phyloP scores from a whole-genome alignment of 2,329 filamentous ascomycete species.

The Cladosporium sp. region DNA sequence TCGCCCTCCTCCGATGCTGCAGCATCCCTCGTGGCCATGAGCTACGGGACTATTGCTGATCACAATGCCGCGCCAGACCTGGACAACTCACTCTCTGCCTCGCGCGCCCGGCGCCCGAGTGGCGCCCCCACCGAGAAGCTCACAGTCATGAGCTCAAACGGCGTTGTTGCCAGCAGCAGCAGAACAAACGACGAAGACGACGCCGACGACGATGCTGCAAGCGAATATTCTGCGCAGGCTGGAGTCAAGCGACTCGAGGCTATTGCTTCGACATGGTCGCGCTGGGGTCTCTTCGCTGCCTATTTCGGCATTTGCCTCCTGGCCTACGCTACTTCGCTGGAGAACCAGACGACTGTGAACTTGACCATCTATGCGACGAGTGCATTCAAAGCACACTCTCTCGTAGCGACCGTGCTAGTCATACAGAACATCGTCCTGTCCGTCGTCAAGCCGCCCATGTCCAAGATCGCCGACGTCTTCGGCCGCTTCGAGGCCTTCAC shows the following conservation, averaged over 20 bases:
- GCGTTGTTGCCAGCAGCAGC: constrained; percentile 13
- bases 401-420: constrained; percentile 65
- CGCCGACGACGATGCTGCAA: constrained; percentile 17
- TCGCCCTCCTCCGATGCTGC: constrained; percentile 9
- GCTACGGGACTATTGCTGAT: constrained; percentile 19
- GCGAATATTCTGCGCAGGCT: constrained; percentile 39
- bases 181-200: not conserved
- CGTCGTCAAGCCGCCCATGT: constrained; percentile 62
- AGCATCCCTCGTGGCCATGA: constrained; percentile 17
- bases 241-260: constrained; percentile 53
- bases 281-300: constrained; percentile 46
- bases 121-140: constrained; percentile 18
- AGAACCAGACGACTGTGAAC: constrained; percentile 63
- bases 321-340: constrained; percentile 66
- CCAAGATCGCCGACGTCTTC: constrained; percentile 63
- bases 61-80: constrained; percentile 15
- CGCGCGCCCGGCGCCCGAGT: constrained; percentile 15
- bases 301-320: constrained; percentile 48
- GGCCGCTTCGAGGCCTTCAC: constrained; percentile 61
- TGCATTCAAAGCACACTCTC: constrained; percentile 62
- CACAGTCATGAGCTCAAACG: constrained; percentile 12
- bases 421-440: constrained; percentile 64
- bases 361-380: constrained; percentile 67
- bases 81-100: constrained; percentile 1
- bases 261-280: constrained; percentile 52